Evolutionary conservation across 139 green algal genomes (phyloP), one percentile per base, ranked within the genome.

Genomic region (Coccomyxa sp.): DNA sequence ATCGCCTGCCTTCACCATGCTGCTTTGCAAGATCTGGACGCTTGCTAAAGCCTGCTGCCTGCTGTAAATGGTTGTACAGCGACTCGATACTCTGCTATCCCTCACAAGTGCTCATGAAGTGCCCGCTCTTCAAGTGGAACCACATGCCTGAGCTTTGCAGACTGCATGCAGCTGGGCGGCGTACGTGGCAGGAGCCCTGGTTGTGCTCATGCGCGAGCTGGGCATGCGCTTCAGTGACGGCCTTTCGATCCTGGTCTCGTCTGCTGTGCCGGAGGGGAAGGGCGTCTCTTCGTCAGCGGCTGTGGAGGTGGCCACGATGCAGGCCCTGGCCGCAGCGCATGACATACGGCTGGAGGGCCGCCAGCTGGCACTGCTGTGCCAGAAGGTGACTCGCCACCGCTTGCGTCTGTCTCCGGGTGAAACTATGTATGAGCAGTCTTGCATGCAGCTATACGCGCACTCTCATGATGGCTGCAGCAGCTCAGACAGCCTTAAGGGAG

Each of bases 261-360:
- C 86, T 39, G 79, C 90, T 8, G 95, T 99, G 74, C 95, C 96
- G 0, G 92, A 98, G 83, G 95, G 96, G 58, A 95, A 95, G 82
- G 96, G 96, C 8, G 96, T 99, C 36, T 93, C 89, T 24, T 94
- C 85, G 14, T 96, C 89, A 22, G 96, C 96, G 8, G 92, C 96
- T 14, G 64, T 99, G 68, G 96, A 99, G 83, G 96, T 99, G 39
- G 88, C 95, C 0, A 79, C 88, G 10, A 95, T 97, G 91, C 81
- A 55, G 22, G 92, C 91, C 6, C 54, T 98, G 38, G 68, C 78
- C 12, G 86, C 80, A 0, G 92, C 91, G 1, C 76, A 93, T 2
- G 71, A 82, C 44, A 29, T 93, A 12, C 10, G 34, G 0, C 33
- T 92, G 27, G 82, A 88, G 6, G 86, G 83, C 0, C 70, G 79